These are phyloP conservation scores for Tulasnella sp. DNA, from an alignment of 768 basidiomycete species.

Conservation along the genomic window DNA sequence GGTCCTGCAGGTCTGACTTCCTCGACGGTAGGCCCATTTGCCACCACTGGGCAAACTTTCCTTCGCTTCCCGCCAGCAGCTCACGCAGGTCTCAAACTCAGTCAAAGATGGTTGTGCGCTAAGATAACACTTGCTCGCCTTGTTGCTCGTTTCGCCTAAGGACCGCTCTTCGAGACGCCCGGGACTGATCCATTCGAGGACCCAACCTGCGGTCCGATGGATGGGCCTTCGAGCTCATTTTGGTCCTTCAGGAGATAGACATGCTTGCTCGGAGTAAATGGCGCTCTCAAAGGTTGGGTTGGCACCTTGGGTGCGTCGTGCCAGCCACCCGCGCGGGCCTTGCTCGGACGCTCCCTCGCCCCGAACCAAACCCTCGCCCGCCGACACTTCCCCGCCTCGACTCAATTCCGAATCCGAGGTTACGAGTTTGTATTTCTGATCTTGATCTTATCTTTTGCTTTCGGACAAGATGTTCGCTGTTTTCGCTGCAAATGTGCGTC, in stretches of 20 bases:
- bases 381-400: not conserved
- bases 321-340: not conserved
- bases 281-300: not conserved
- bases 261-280: not conserved
- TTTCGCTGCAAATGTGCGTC: not conserved
- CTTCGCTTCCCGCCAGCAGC: not conserved
- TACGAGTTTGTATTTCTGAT: not conserved
- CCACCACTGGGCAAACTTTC: not conserved
- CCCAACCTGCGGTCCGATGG: not conserved
- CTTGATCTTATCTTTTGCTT: not conserved
- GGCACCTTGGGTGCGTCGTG: not conserved
- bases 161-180: not conserved
- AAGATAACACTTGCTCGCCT: not conserved
- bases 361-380: not conserved
- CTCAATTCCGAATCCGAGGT: not conserved
- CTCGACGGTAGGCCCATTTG: not conserved
- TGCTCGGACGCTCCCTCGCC: not conserved
- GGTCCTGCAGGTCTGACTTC: constrained; percentile 1
- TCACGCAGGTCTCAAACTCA: not conserved
- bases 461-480: not conserved
- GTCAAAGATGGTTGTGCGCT: not conserved
- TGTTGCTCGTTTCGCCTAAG: not conserved
- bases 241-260: not conserved
- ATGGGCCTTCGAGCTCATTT: not conserved
- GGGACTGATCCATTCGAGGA: not conserved